Base-by-base conservation (phyloP, 2,329 filamentous ascomycete genomes). In the Aureobasidium namibiae region DNA sequence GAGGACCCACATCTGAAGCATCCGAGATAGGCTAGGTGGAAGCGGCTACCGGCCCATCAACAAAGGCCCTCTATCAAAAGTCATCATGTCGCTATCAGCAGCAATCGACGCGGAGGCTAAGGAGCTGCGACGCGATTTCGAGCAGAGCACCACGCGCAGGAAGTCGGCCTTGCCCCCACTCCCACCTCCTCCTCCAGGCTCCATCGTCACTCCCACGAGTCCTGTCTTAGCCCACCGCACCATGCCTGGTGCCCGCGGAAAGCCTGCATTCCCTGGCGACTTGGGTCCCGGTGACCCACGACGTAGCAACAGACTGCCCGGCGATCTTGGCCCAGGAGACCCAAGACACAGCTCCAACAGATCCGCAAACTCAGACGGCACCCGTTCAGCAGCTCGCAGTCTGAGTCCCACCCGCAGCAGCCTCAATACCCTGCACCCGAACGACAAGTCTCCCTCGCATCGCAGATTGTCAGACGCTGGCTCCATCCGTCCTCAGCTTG, bases 251-350 rank as follows among this genome's bases (percentile, higher is more conserved):
- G 21, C 38, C 2, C 54, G 54, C 24, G 13, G n/a, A 16, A 67
- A 67, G 41, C 65, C 70, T 11, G 62, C 64, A 29, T 62, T 73
- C n/a, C 71, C 71, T 8, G 71, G 71, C 18, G 71, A 73, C 60
- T 65, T 72, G 4, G 70, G 70, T 16, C 64, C 70, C 5, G 69
- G 65, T 38, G 70, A 72, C 59, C 70, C 70, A 7, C 62, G 70
- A 45, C 64, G 70, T 36, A 65, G 56, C 42, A 49, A 48, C 29
- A 36, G 54, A 52, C 31, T 63, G 38, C 61, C 61, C 6, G 61
- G 61, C 23, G 61, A 63, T 34, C 59, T 63, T 16, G 61, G 61
- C 11, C 59, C 66, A 23, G 61, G 59, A 39, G 62, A 64, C 24
- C 62, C 62, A 13, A 45, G 62, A 18, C 48, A 44, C 24, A 53